Evolutionary conservation across 192 early-diverging fungal genomes (phyloP).

Genomic region (Coemansia sp.): DNA sequence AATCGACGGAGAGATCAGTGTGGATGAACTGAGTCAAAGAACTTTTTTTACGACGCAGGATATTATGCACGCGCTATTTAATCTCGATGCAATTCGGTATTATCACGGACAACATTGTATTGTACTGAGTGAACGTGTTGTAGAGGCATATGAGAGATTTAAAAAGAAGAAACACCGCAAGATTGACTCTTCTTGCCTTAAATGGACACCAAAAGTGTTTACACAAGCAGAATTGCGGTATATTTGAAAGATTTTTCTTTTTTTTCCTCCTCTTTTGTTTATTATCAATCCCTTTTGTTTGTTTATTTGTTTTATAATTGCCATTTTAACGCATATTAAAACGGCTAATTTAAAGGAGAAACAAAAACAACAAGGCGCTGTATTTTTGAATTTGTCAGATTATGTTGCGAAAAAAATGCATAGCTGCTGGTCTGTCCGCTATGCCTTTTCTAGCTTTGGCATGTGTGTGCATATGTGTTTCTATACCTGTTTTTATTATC

Average conservation of each 20-base stretch:
- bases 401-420: no score
- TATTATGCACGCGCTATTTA: slow-evolving; percentile 87
- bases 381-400: no score
- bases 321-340: background rate
- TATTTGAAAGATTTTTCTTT: slow-evolving; percentile 35
- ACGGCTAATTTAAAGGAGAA: background rate
- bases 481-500: no score
- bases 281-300: background rate
- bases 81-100: slow-evolving; percentile 83
- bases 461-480: no score
- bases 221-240: slow-evolving; percentile 71
- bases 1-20: slow-evolving; percentile 76
- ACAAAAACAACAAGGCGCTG: background rate
- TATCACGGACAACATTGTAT: slow-evolving; percentile 89
- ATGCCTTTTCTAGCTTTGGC: no score
- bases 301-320: background rate
- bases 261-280: background rate
- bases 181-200: slow-evolving; percentile 76
- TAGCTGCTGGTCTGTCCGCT: no score
- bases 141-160: slow-evolving; percentile 75
- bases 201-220: slow-evolving; percentile 80
- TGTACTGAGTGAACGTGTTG: slow-evolving; percentile 79
- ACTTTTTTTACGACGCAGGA: slow-evolving; percentile 88
- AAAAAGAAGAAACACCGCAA: slow-evolving; percentile 72
- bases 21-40: slow-evolving; percentile 81